A percentile compares a stretch with the other conserved stretches of the same genome.
These are phyloP conservation scores for Fusarium temperatum DNA, from an alignment of 2,329 filamentous ascomycete genomes.

Conservation along the genomic window DNA sequence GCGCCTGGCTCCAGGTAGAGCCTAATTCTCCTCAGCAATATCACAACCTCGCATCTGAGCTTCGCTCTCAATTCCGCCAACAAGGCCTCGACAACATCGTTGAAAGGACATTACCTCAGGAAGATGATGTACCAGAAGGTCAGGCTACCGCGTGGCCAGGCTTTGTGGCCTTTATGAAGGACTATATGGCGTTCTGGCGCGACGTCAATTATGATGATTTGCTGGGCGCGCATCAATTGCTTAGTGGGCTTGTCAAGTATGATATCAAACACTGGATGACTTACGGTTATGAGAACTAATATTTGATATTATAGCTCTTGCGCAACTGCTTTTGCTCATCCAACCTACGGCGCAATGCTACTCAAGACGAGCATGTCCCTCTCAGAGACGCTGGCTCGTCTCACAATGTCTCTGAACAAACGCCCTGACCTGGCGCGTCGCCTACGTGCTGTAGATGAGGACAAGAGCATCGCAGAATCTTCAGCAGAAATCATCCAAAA, in stretches of 20 bases:
- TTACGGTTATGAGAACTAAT: neutral
- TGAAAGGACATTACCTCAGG: conserved; percentile 70
- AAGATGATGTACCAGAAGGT: conserved; percentile 70
- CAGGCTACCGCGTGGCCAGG: conserved; percentile 76
- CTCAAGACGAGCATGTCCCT: conserved; percentile 85
- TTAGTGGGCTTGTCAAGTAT: conserved; percentile 80
- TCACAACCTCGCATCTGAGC: conserved; percentile 71
- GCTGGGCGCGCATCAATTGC: conserved; percentile 76
- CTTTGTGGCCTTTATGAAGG: conserved; percentile 80
- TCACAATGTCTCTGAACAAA: conserved; percentile 86
- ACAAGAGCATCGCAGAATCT: conserved; percentile 81
- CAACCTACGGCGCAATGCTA: conserved; percentile 81
- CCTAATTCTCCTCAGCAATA: conserved; percentile 75
- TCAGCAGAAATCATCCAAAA: conserved; percentile 90
- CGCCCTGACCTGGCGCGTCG: conserved; percentile 79
- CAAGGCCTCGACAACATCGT: conserved; percentile 70
- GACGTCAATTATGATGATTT: conserved; percentile 82
- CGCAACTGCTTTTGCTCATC: conserved; percentile 82
- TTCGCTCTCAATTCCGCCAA: conserved; percentile 64
- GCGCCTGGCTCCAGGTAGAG: conserved; percentile 78
- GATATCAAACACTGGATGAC: conserved; percentile 40
- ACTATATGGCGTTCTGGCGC: conserved; percentile 83
- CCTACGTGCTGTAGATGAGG: conserved; percentile 69
- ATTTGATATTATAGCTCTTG: conserved; percentile 67
- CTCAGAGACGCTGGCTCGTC: conserved; percentile 79